Base-by-base conservation (phyloP, 495 filamentous ascomycete genomes). In the Penicillium daleae region DNA sequence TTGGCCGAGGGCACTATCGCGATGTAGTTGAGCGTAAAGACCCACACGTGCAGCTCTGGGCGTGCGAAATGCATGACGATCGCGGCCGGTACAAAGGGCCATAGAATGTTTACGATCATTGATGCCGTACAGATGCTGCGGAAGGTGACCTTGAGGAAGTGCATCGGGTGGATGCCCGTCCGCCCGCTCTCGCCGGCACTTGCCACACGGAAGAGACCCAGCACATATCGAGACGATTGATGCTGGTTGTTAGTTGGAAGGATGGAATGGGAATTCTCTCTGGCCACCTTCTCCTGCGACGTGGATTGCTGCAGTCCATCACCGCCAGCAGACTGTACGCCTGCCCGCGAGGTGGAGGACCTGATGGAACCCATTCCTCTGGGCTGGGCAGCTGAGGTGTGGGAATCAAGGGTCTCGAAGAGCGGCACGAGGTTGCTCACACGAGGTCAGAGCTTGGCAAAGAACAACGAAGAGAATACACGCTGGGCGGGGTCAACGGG, bases 1-100 rank as follows among this genome's bases (percentile, higher is more conserved):
- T 97, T 97, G 49, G 93, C 93, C 32, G 89, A 87, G 3, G 93
- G 93, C 5, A 97, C 84, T 89, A 98, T 97, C 54, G 88, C 89
- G 37, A 92, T 82, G 51, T 92, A 92, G 54, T 88, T 89, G 63
- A 90, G 83, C 39, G 85, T 74, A 75, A 92, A 93, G 19, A 91
- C 80, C 77, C 81, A 83, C 7, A 89, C 71, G 63, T 90, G 82
- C 29, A 78, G 75, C 17, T 92, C 82, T 0, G 83, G 82, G 26
- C 82, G 82, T 31, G 82, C 83, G 65, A 87, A 92, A 60, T 88
- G 83, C 15, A 91, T 68, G 6, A 76, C 83, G 56, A 93, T 83
- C 4, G 89, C 90, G 31, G 84, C 80, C 4, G 89, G 88, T 1
- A 91, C 87, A 64, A 89, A 82, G 2, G 90, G 90, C 90, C 90